A percentile compares a stretch with the other conserved stretches of the same genome.
Evolutionary conservation across 176 grass and related monocot species (phyloP).

Genomic region (Eragrostis curvula): DNA sequence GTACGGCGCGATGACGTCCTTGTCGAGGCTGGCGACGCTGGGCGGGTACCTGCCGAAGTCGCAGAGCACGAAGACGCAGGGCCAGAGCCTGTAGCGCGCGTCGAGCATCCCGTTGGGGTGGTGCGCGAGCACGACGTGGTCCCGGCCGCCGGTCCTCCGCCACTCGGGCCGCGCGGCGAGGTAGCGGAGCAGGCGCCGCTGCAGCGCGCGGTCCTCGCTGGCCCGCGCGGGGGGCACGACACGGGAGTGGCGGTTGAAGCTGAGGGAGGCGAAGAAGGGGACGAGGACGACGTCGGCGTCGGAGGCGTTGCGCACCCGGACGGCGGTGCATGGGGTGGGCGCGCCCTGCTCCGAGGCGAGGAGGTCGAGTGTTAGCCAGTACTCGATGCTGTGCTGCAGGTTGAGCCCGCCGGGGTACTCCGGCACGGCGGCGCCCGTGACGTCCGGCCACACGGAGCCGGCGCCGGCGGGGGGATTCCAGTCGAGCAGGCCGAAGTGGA

Average conservation of each 20-base stretch:
- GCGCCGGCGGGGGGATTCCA: constrained; percentile 49
- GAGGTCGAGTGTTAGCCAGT: constrained; percentile 95
- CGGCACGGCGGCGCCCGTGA: constrained; percentile 52
- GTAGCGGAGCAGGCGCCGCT: constrained; percentile 66
- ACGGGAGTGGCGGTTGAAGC: constrained; percentile 89
- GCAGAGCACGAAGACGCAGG: constrained; percentile 85
- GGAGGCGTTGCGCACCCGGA: constrained; percentile 55
- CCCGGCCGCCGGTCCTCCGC: constrained; percentile 69
- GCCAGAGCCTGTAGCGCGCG: constrained; percentile 75
- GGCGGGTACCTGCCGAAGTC: constrained; percentile 94
- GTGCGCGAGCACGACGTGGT: constrained; percentile 93
- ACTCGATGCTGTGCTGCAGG: constrained; percentile 99
- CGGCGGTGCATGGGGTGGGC: constrained; percentile 65
- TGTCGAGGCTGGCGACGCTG: constrained; percentile 77
- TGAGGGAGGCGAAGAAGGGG: constrained; percentile 97
- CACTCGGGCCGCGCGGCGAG: constrained; percentile 68
- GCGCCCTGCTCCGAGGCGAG: constrained; percentile 74
- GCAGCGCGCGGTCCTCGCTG: constrained; percentile 74
- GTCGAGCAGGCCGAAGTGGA: constrained; percentile 87
- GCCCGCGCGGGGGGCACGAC: constrained; percentile 50
- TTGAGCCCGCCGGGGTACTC: constrained; percentile 92
- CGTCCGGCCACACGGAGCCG: constrained; percentile 73
- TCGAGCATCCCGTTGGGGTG: constrained; percentile 96
- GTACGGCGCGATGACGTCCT: constrained; percentile 91
- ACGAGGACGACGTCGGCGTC: constrained; percentile 88